Evolutionary conservation across 176 grass and related monocot genomes (phyloP), one percentile per base, ranked within the genome.

Genomic region (Lolium perenne): DNA sequence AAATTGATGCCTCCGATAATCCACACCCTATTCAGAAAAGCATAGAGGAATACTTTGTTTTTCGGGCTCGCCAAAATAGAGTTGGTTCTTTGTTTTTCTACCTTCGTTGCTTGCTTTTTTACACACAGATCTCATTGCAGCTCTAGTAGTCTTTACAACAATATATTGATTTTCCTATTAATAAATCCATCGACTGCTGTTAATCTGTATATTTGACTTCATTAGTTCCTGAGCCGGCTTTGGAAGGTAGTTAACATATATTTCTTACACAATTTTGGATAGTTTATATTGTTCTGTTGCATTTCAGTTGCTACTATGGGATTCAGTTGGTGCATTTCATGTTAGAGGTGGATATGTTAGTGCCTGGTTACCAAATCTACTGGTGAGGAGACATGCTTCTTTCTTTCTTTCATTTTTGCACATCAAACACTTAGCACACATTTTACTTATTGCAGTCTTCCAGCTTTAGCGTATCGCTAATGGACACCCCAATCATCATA

Each of bases 271-370:
- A 68, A 70, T 57, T 80, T 56, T 87, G 14, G 47, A 68, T 12
- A n/a, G 7, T 26, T 49, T 49, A 50, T 83, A 62, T 74, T 40
- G 22, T 80, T 78, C 46, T 88, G 60, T 87, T 83, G 9, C 7
- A 58, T 79, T 86, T 75, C 87, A 94, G 96, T 86, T 92, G 84
- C 71, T 98, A 81, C 55, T 98, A 10, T 94, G 91, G 88, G 85
- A 92, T 58, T 53, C 80, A 60, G 53, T 82, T 83, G 90, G 76
- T 86, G 47, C 64, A 64, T 53, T 88, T 61, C 84, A 70, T 94
- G 85, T 84, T 22, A 61, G 68, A 45, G 73, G 50, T 75, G 66
- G 81, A 82, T 81, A 23, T 61, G 64, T 90, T 82, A 71, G 61
- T 61, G 29, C 59, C 82, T 90, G 79, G 84, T 47, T 98, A 86